Conservation (phyloP, 129 eudicot genomes). For the Ambrosia artemisiifolia region DNA sequence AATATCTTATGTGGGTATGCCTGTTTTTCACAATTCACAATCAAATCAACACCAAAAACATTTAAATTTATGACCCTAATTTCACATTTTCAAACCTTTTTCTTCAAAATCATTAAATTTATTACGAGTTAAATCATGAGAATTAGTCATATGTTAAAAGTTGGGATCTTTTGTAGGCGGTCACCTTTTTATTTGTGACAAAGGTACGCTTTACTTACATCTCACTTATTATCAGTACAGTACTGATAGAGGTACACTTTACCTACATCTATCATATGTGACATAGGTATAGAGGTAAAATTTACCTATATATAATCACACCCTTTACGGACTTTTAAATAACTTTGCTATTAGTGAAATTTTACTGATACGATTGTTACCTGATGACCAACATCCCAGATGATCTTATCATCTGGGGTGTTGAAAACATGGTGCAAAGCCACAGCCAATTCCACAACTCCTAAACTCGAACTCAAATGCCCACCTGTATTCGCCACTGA, state of each 20-base stretch:
- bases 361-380: too few relatives aligned
- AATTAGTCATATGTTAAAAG: background rate
- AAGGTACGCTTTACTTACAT: too few relatives aligned
- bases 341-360: background rate
- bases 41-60: background rate
- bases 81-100: background rate
- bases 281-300: too few relatives aligned
- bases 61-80: background rate
- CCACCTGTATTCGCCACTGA: constrained; percentile 68
- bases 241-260: too few relatives aligned
- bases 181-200: too few relatives aligned
- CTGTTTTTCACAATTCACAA: constrained; percentile 22
- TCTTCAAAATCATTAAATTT: background rate
- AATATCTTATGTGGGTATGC: constrained; percentile 80
- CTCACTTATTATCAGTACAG: too few relatives aligned
- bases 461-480: constrained; percentile 85
- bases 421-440: constrained; percentile 88
- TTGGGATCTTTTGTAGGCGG: too few relatives aligned
- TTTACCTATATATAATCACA: too few relatives aligned
- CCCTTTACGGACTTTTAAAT: too few relatives aligned
- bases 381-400: constrained; percentile 98
- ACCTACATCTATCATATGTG: too few relatives aligned
- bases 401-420: constrained; percentile 74
- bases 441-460: constrained; percentile 80
- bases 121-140: background rate